Evolutionary conservation across 208 protist genomes (phyloP), one percentile per base, ranked within the genome.

Genomic region (Crithidia mellificae): DNA sequence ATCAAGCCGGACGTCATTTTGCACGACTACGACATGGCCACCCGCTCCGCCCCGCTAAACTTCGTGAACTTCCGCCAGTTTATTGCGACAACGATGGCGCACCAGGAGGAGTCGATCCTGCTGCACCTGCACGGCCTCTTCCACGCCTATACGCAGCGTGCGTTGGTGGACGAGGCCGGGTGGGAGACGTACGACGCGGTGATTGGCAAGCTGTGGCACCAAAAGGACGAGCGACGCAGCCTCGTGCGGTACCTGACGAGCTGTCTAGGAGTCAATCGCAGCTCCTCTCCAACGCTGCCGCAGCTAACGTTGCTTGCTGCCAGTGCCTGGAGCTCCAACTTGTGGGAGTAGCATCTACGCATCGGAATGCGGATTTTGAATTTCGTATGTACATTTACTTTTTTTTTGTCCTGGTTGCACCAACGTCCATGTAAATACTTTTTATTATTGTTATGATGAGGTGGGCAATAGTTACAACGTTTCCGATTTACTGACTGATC

Each of bases 61-160:
- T 85, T 93, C 36, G 64, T 71, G 15, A 81, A 82, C 22, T 76
- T 96, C 64, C 91, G 91, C 24, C 39, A 77, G 38, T 96, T 91
- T 61, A 56, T 96, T 8, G 80, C 87, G 24, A 77, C 78, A 6
- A 55, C 74, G 4, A 92, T 93, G 75, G 62, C 88, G n/a, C 91
- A 94, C 65, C 78, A 83, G 53, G 91, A 96, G 65, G 88, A 96
- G 64, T 77, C 83, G 14, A 61, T 96, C 32, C 54, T 92, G 34
- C 62, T 94, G 20, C 88, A 88, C 67, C 86, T 93, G 29, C 84
- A 94, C 55, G 80, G 87, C 6, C 56, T 91, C 5, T 88, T 96
- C 29, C 81, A 77, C 61, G 80, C 77, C 41, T 67, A 78, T 25
- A 84, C 72, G 38, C 75, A 78, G 30, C 72, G 72, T 22, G 72